Base-by-base conservation (phyloP, 1,284 basidiomycete genomes). In the Boletus smithii region DNA sequence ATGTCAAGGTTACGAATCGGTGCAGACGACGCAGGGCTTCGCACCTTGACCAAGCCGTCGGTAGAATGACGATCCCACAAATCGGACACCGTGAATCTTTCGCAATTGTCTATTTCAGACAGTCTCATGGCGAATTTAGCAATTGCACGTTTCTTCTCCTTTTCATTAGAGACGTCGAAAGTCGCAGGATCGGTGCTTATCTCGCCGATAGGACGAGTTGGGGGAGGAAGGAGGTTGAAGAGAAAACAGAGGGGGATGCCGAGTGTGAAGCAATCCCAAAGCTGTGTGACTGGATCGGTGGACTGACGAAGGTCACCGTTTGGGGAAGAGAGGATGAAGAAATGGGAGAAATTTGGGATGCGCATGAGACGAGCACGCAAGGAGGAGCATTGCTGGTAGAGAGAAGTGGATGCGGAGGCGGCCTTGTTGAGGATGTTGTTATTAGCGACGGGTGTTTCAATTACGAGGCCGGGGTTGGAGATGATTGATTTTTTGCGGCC, bases 161-260 rank as follows among this genome's bases (percentile, higher is more conserved):
- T 79, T 56, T 90, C 85, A 45, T 88, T 88, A 46, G 83, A 77
- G 37, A 79, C 72, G 30, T 89, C 82, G 53, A 80, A 82, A 27
- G 74, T 69, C 27, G 79, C 76, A 44, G 83, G 77, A 56, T 82
- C 74, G 6, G 86, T 89, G 64, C 83, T 79, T 62, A 88, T 80
- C 18, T 64, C 59, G 54, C 80, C 76, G 67, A 82, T 87, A 36
- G 81, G 77, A 53, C 77, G 75, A 49, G 80, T 79, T 9, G 77
- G 66, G 48, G 78, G 74, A 34, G 88, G 88, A 49, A 95, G 83
- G 62, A 88, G 83, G 72, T 99, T 97, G 77, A 91, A 95, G 59
- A 99, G 85, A 71, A 88, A 94, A 73, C 93, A 95, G 53, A 99
- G 86, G 30, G 95, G 88, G 27, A 91, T 86, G 52, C 97, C 95